Conservation (phyloP, 2,329 filamentous ascomycete genomes). For the Botryotinia convoluta region DNA sequence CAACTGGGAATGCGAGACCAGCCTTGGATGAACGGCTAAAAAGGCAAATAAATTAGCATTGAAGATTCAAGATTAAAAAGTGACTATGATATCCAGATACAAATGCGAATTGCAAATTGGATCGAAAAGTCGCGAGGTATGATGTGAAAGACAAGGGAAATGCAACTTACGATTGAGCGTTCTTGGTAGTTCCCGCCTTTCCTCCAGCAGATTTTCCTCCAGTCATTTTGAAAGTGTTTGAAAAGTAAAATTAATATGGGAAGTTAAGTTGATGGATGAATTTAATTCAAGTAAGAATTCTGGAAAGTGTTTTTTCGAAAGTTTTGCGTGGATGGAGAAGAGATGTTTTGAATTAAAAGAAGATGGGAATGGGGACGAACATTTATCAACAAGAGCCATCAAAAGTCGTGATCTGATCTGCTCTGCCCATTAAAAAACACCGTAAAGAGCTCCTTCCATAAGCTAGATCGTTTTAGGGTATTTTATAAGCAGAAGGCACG, state of each 20-base stretch:
- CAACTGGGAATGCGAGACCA: constrained; percentile 96
- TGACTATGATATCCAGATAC: not conserved
- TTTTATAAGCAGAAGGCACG: not conserved
- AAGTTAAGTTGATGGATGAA: constrained; percentile 21
- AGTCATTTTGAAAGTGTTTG: constrained; percentile 82
- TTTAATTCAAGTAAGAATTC: not conserved
- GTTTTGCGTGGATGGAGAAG: not conserved
- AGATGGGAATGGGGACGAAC: not conserved
- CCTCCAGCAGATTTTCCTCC: constrained; percentile 95
- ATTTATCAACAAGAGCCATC: constrained; percentile 5
- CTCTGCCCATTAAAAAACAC: not conserved
- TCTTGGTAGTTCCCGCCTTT: constrained; percentile 99
- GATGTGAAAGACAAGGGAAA: constrained; percentile 19
- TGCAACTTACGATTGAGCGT: constrained; percentile 92
- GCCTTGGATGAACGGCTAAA: constrained; percentile 95
- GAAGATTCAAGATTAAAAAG: constrained; percentile 42
- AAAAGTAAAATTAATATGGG: constrained; percentile 32
- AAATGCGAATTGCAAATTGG: constrained; percentile 35
- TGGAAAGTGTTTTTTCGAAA: constrained; percentile 1
- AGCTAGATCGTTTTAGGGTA: not conserved
- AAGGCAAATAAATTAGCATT: constrained; percentile 17
- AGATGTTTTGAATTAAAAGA: not conserved
- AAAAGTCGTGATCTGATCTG: not conserved
- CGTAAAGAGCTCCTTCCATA: not conserved
- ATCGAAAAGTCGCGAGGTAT: constrained; percentile 21